Evolutionary conservation across 768 basidiomycete species (phyloP).

Genomic region (Boletus vermiculosoides): DNA sequence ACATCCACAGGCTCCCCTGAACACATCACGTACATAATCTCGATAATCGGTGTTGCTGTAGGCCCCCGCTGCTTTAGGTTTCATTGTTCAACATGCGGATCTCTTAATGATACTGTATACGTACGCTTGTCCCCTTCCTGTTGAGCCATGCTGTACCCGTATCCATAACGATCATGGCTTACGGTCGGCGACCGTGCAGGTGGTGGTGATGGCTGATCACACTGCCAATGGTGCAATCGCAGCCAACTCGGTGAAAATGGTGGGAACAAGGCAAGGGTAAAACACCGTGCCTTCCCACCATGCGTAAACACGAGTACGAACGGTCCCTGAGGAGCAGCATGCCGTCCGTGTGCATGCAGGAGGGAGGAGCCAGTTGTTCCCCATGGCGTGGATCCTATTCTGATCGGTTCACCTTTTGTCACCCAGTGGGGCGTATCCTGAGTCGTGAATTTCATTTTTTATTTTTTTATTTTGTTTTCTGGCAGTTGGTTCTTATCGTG

Average conservation of each 20-base stretch:
- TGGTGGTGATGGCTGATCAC: slow-evolving; percentile 3
- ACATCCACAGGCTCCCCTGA: slow-evolving; percentile 54
- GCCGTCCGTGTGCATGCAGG: slow-evolving; percentile 14
- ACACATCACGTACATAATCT: slow-evolving; percentile 53
- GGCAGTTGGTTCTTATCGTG: background rate
- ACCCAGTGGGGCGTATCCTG: background rate
- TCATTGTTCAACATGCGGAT: slow-evolving; percentile 60
- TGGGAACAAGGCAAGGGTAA: slow-evolving; percentile 14
- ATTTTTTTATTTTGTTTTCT: background rate
- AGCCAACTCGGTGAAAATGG: slow-evolving; percentile 5
- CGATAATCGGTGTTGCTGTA: slow-evolving; percentile 53
- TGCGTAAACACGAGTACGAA: slow-evolving; percentile 9
- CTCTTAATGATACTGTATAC: slow-evolving; percentile 59
- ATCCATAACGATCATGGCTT: slow-evolving; percentile 29
- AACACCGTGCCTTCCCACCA: slow-evolving; percentile 26
- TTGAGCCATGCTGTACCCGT: slow-evolving; percentile 1
- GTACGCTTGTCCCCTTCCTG: slow-evolving; percentile 35
- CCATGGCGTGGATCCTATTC: slow-evolving; percentile 12
- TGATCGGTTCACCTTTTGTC: slow-evolving; percentile 14
- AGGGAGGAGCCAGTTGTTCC: background rate
- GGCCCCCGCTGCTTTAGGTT: slow-evolving; percentile 59
- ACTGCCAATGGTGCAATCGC: slow-evolving; percentile 5
- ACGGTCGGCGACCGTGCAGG: slow-evolving; percentile 25
- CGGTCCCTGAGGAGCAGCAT: slow-evolving; percentile 11
- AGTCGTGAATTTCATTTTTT: slow-evolving; percentile 7